Conservation (phyloP, 441 rosid species). For the Pelargonium australe region DNA sequence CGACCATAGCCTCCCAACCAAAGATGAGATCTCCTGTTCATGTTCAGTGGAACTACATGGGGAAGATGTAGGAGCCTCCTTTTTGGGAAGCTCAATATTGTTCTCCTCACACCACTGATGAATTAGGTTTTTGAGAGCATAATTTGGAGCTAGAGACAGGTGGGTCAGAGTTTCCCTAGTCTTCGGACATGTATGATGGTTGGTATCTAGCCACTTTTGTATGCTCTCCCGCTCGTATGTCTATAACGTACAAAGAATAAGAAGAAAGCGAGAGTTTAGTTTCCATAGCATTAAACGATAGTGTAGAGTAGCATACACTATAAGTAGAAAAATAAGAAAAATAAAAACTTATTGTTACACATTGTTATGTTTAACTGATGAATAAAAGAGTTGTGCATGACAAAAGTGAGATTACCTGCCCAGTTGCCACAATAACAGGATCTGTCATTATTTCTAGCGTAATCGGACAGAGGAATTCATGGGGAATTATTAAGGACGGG, state of each 20-base stretch:
- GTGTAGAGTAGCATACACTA: background rate
- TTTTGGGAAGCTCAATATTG: slow-evolving; percentile 21
- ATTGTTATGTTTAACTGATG: no score
- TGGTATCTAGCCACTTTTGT: slow-evolving; percentile 22
- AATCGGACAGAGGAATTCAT: slow-evolving; percentile 25
- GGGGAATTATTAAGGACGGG: slow-evolving; percentile 22
- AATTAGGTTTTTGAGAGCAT: slow-evolving; percentile 22
- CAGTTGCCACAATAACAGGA: slow-evolving; percentile 25
- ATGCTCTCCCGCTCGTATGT: background rate
- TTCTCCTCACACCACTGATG: slow-evolving; percentile 24
- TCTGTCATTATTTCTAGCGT: slow-evolving; percentile 26
- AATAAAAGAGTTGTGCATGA: no score
- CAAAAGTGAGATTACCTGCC: slow-evolving; percentile 18
- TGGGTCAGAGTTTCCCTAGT: slow-evolving; percentile 22
- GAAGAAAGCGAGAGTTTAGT: background rate
- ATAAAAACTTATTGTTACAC: no score
- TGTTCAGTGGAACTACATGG: slow-evolving; percentile 7
- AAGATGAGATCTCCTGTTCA: slow-evolving; percentile 17
- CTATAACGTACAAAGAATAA: background rate
- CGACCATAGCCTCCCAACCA: slow-evolving; percentile 10
- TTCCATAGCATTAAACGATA: background rate
- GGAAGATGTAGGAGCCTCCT: background rate
- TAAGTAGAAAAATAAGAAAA: no score
- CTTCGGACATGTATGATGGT: slow-evolving; percentile 24
- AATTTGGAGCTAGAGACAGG: slow-evolving; percentile 21